These are phyloP conservation scores for Houttuynia cordata DNA, from an alignment of 164 flowering plant species.

Conservation along the genomic window DNA sequence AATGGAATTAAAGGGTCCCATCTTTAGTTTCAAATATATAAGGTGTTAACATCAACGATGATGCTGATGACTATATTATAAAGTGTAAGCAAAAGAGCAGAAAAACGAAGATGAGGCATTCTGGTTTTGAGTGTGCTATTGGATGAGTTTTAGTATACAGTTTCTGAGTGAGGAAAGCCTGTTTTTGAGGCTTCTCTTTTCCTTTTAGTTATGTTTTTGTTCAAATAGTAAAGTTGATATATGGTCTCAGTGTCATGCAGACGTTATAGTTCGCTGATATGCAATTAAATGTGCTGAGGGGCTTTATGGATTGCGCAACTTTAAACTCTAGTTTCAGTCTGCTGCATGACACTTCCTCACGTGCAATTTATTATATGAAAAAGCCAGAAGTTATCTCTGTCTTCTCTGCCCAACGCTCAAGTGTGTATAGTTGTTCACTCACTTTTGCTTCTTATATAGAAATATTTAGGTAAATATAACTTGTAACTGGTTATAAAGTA, in stretches of 20 bases:
- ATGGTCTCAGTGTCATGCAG: not conserved
- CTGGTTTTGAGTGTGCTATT: not conserved
- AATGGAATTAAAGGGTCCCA: not conserved
- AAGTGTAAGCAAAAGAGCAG: not conserved
- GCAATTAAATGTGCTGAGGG: not conserved
- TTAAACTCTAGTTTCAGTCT: constrained; percentile 6
- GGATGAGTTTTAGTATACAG: not conserved
- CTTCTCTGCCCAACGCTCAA: constrained; percentile 6
- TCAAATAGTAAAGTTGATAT: not conserved
- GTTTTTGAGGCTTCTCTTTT: not conserved
- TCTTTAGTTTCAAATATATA: not conserved
- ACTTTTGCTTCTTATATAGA: not conserved
- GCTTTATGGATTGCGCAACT: not conserved
- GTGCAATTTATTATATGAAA: constrained; percentile 2
- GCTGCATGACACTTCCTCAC: constrained; percentile 1
- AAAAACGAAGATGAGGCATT: not conserved
- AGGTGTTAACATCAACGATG: not conserved
- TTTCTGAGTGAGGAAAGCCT: not conserved
- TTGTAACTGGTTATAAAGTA: not conserved
- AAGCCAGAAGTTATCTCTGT: constrained; percentile 3
- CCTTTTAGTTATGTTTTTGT: not conserved
- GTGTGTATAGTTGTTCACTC: constrained; percentile 5
- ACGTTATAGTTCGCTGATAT: not conserved
- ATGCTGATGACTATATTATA: not conserved
- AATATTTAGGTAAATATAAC: not conserved